phyloP scores from a whole-genome alignment of 805 yeast genomes.

The Hanseniaspora lachancei region DNA sequence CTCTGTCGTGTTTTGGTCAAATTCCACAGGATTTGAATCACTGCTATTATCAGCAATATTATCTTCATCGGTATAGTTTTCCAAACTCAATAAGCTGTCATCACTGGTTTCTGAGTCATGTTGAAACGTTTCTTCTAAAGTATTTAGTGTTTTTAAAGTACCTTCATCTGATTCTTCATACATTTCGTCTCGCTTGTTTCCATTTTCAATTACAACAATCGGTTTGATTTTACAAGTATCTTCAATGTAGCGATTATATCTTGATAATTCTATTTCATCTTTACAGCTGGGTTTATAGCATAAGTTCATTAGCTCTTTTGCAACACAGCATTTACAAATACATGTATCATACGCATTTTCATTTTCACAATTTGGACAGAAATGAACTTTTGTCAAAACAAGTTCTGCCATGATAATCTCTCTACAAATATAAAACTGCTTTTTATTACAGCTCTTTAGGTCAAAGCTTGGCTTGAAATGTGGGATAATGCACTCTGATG shows the following conservation, averaged over 20 bases:
- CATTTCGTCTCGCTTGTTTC: background rate
- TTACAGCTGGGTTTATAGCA: slow-evolving; percentile 2
- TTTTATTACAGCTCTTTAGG: background rate
- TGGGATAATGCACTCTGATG: background rate
- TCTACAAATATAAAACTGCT: background rate
- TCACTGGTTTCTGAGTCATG: background rate
- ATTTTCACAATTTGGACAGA: slow-evolving; percentile 5
- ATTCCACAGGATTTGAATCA: no score
- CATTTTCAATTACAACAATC: background rate
- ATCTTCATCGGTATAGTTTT: background rate
- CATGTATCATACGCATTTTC: background rate
- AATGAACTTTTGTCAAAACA: slow-evolving; percentile 1
- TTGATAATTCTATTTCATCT: background rate
- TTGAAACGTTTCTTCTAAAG: background rate
- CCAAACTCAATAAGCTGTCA: background rate
- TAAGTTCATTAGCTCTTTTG: background rate
- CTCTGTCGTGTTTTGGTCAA: no score
- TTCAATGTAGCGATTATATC: background rate
- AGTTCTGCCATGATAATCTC: slow-evolving; percentile 3
- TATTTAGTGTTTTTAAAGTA: background rate
- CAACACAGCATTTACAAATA: slow-evolving; percentile 2
- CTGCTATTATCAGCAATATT: no score
- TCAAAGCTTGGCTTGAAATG: background rate
- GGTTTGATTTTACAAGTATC: background rate
- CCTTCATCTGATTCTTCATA: background rate